phyloP scores from a whole-genome alignment of 2,329 filamentous ascomycete species.

The Pyrenochaeta sp. region DNA sequence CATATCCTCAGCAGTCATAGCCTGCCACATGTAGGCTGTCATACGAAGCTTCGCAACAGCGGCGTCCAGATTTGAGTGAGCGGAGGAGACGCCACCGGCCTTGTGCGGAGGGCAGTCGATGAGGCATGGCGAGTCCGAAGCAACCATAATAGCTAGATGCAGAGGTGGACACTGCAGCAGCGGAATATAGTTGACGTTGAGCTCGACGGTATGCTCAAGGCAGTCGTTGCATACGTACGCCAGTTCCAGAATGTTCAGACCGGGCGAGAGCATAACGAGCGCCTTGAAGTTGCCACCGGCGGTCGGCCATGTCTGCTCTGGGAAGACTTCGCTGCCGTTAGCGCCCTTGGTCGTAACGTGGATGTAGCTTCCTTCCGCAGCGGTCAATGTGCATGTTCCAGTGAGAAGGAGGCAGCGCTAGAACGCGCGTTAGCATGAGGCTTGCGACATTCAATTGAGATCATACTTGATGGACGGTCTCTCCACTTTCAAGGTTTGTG shows the following conservation, averaged over 20 bases:
- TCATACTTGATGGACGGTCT: slow-evolving; percentile 37
- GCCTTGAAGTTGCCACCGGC: slow-evolving; percentile 45
- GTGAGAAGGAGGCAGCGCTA: slow-evolving; percentile 42
- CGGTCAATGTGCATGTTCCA: slow-evolving; percentile 27
- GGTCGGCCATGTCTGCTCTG: slow-evolving; percentile 44
- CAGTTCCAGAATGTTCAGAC: slow-evolving; percentile 33
- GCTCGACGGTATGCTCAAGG: slow-evolving; percentile 12
- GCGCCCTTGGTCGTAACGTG: slow-evolving; percentile 26
- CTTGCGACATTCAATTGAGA: too few relatives aligned
- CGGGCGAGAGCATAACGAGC: slow-evolving; percentile 40
- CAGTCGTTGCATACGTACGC: slow-evolving; percentile 30
- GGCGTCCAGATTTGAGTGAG: slow-evolving; percentile 40
- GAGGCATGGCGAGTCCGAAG: slow-evolving; percentile 41
- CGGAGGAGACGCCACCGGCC: slow-evolving; percentile 29
- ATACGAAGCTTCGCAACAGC: slow-evolving; percentile 45
- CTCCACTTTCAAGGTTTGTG: slow-evolving; percentile 37
- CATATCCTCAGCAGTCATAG: slow-evolving; percentile 45
- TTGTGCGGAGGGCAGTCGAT: slow-evolving; percentile 44
- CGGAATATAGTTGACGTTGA: slow-evolving; percentile 38
- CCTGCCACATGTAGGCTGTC: slow-evolving; percentile 49
- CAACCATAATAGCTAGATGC: slow-evolving; percentile 45
- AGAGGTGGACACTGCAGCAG: slow-evolving; percentile 43
- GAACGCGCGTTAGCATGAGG: slow-evolving; percentile 1
- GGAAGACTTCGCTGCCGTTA: slow-evolving; percentile 31
- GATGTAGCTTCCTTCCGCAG: slow-evolving; percentile 31